Conservation (phyloP, 305 asterid genomes). For the Rubia balearica region DNA sequence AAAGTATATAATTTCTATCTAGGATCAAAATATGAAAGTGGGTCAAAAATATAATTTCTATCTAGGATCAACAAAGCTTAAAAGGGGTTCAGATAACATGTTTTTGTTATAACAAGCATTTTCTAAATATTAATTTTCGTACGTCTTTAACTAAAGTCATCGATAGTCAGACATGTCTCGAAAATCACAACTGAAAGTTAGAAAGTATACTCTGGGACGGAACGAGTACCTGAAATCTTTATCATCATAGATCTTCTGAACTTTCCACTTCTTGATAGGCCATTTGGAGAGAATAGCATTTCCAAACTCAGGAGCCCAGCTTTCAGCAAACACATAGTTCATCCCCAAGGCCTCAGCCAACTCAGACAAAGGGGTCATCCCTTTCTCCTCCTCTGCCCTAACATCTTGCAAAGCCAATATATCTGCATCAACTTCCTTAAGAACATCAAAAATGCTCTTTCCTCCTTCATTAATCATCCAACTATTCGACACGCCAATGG, state of each 20-base stretch:
- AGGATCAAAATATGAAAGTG: too few relatives aligned
- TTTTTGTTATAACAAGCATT: too few relatives aligned
- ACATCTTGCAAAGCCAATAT: constrained; percentile 81
- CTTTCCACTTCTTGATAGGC: constrained; percentile 76
- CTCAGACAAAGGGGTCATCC: constrained; percentile 78
- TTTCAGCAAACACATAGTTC: constrained; percentile 82
- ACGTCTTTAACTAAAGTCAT: too few relatives aligned
- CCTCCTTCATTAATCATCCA: constrained; percentile 37
- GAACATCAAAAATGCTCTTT: constrained; percentile 49
- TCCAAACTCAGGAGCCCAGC: constrained; percentile 99
- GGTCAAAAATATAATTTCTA: too few relatives aligned
- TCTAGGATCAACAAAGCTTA: too few relatives aligned
- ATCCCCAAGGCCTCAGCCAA: constrained; percentile 77
- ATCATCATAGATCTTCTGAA: constrained; percentile 74
- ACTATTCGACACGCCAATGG: constrained; percentile 42
- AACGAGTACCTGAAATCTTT: constrained; percentile 61
- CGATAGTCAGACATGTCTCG: too few relatives aligned
- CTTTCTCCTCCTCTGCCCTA: constrained; percentile 77
- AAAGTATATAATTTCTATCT: too few relatives aligned
- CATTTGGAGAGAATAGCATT: constrained; percentile 80
- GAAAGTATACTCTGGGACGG: neutral
- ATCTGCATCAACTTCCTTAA: constrained; percentile 82
- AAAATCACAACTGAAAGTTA: too few relatives aligned
- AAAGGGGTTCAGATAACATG: too few relatives aligned
- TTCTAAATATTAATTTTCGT: too few relatives aligned